These are phyloP conservation scores for Sugiyamaella pinicola DNA, from an alignment of 1,139 yeast genomes.

Conservation along the genomic window DNA sequence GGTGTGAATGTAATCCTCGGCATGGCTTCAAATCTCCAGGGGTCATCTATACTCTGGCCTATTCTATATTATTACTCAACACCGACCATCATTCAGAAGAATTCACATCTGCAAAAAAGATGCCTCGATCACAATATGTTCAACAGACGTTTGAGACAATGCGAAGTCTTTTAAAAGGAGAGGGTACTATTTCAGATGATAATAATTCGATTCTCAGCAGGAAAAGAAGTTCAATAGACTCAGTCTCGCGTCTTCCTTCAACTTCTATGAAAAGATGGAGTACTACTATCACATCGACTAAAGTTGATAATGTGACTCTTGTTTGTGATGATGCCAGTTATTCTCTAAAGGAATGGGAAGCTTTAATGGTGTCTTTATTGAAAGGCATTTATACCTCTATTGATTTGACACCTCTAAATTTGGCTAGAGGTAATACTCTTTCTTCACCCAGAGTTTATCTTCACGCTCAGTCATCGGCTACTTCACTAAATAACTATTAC, in stretches of 20 bases:
- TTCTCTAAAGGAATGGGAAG: slow-evolving; percentile 37
- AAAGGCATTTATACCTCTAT: slow-evolving; percentile 38
- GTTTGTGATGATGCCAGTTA: slow-evolving; percentile 28
- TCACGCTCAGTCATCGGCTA: slow-evolving; percentile 29
- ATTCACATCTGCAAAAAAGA: slow-evolving; percentile 40
- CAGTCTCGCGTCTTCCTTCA: slow-evolving; percentile 19
- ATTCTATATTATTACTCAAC: slow-evolving; percentile 71
- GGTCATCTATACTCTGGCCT: slow-evolving; percentile 71
- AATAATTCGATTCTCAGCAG: slow-evolving; percentile 5
- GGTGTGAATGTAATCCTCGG: slow-evolving; percentile 55
- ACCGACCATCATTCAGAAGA: slow-evolving; percentile 44
- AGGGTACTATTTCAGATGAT: slow-evolving; percentile 8
- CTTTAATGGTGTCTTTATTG: slow-evolving; percentile 30
- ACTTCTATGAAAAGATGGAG: slow-evolving; percentile 31
- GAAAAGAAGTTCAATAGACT: slow-evolving; percentile 21
- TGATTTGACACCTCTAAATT: slow-evolving; percentile 35
- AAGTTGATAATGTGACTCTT: slow-evolving; percentile 27
- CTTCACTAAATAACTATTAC: slow-evolving; percentile 22
- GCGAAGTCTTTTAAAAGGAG: slow-evolving; percentile 24
- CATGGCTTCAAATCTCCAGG: slow-evolving; percentile 58
- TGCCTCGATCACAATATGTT: slow-evolving; percentile 40
- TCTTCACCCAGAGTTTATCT: slow-evolving; percentile 24
- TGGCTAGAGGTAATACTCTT: slow-evolving; percentile 26
- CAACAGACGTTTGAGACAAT: slow-evolving; percentile 34
- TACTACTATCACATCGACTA: slow-evolving; percentile 21